Base-by-base conservation (phyloP, 768 basidiomycete genomes). In the Ephemerocybe angulata region DNA sequence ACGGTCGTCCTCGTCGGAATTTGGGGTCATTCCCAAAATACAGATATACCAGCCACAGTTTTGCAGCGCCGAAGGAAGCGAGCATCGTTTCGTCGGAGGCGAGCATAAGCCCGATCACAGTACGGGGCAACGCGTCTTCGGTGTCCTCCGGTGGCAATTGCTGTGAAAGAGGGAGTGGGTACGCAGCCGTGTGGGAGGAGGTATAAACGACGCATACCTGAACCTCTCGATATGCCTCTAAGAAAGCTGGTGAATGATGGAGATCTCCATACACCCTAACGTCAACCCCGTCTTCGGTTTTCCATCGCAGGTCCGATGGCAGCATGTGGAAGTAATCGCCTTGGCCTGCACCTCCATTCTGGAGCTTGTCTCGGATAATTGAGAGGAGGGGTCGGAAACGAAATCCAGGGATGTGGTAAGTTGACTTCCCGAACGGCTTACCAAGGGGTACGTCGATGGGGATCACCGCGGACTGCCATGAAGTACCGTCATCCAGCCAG, bases 231-330 rank as follows among this genome's bases (percentile, higher is more conserved):
- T 74, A 65, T 28, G 63, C 72, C 0, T 62, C 51, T 6, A 69
- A 30, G 44, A 64, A 72, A 0, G 66, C 69, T 49, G 75, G 69
- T 0, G 67, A 70, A 1, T 58, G 67, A 40, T 70, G 73, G 1
- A 73, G 12, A 44, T 76, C 71, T 1, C 52, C 55, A 50, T 55
- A 65, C 2, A 70, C 44, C 1, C 63, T 55, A 24, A 67, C 62
- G 3, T 55, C 42, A 33, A 5, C 37, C 22, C 51, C 44, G 5
- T 44, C 19, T 1, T 15, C 2, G 21, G 55, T 53, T n/a, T 60
- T 19, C 49, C 59, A 59, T 30, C 53, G 61, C 1, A 43, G 24
- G 11, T 62, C 31, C 35, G 54, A 57, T 1, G 62, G 63, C n/a
- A 57, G 40, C 15, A 57, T 31, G 33, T 66, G 60, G 31, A 60